Percentiles rank a stretch among this genome's conserved stretches.
These are phyloP conservation scores for Naganishia albida DNA, from an alignment of 1,284 basidiomycete genomes.

Conservation along the genomic window DNA sequence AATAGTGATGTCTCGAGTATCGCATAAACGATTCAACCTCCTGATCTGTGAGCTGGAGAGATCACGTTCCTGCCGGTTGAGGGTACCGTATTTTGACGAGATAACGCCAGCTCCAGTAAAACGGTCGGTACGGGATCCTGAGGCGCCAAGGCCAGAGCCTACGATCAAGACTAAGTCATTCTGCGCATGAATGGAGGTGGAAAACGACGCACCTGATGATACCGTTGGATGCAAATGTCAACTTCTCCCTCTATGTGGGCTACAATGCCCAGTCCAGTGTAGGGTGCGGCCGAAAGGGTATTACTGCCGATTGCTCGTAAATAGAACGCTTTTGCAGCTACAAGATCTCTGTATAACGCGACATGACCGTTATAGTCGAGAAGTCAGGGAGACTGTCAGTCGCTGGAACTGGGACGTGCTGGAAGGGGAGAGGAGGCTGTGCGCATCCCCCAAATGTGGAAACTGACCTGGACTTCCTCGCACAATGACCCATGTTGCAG, in stretches of 20 bases:
- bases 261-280: slow-evolving; percentile 81
- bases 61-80: too few species aligned
- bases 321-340: slow-evolving; percentile 71
- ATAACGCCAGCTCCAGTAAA: slow-evolving; percentile 78
- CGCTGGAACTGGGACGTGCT: background rate
- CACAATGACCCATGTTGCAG: slow-evolving; percentile 85
- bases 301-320: slow-evolving; percentile 76
- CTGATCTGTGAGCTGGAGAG: too few species aligned
- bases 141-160: slow-evolving; percentile 80
- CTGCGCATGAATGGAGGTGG: background rate
- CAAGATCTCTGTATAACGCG: slow-evolving; percentile 60
- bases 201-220: slow-evolving; percentile 71
- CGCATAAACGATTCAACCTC: too few species aligned
- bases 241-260: slow-evolving; percentile 71
- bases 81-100: slow-evolving; percentile 52
- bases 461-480: slow-evolving; percentile 71
- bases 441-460: background rate
- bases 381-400: slow-evolving; percentile 16
- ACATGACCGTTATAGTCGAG: background rate
- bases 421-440: background rate
- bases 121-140: slow-evolving; percentile 83
- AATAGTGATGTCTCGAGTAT: too few species aligned
- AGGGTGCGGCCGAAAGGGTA: slow-evolving; percentile 71
- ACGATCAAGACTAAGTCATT: slow-evolving; percentile 1
- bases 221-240: slow-evolving; percentile 77